Evolutionary conservation across 768 basidiomycete species (phyloP), one percentile per base, ranked within the genome.

Genomic region (Mycena rebaudengoi): DNA sequence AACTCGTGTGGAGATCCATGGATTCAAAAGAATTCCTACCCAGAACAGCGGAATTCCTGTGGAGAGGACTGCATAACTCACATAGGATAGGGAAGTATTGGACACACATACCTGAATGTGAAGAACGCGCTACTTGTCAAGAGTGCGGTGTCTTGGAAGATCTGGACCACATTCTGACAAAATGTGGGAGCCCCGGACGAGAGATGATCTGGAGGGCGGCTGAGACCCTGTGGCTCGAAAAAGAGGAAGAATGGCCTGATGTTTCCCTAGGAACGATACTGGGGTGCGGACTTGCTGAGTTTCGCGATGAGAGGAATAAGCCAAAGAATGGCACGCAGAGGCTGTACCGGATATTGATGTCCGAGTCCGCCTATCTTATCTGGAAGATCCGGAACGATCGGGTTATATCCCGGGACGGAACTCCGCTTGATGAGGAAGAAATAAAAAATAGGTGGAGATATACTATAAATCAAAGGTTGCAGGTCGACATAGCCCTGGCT

Each of bases 31-130:
- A n/a, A 11, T 35, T 53, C 12, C 57, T 55, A 16, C 25, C n/a
- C 6, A 39, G 23, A 14, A 7, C 25, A 23, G 21, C 41, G 5
- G 10, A 60, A 20, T 60, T 60, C 48, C 44, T 66, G 12, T 69
- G 64, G 64, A 62, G 45, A 50, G 28, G 40, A 7, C 35, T 62
- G 12, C 68, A 66, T 28, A 57, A 66, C 39, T 60, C 65, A 16
- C 62, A 58, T 43, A 56, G 49, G 43, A 23, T 69, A 21, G 68
- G 68, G 7, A n/a, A 41, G n/a, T 52, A 62, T 8, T 65, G 63
- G 66, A 21, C 21, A 14, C 41, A 50, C 16, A 41, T 54, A 0
- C 50, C 60, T 18, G 51, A 55, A 14, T 45, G 48, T 20, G 39
- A 62, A 37, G 55, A 55, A 4, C 40, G 35, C 4, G 43, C 21